These are phyloP conservation scores for Ogataea populi-albae DNA, from an alignment of 805 yeast species.

Conservation along the genomic window DNA sequence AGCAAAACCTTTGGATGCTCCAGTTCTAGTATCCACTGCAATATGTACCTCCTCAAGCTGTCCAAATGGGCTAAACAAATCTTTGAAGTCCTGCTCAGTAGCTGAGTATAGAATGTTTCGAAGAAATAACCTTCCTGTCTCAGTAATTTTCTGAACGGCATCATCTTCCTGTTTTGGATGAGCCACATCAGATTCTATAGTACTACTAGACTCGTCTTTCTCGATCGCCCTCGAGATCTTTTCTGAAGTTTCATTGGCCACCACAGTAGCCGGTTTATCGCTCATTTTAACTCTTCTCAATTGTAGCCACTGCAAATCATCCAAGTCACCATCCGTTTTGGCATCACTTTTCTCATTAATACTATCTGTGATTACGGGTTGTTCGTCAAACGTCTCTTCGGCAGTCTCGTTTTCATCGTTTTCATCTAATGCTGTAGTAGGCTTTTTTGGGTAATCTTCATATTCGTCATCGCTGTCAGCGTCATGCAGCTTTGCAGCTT, in stretches of 20 bases:
- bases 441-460: conserved; percentile 40
- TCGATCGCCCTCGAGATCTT: not conserved
- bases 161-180: conserved; percentile 52
- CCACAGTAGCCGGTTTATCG: conserved; percentile 36
- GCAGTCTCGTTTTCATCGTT: conserved; percentile 22
- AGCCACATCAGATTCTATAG: too few relatives aligned
- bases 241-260: conserved; percentile 4
- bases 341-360: too few relatives aligned
- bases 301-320: conserved; percentile 87
- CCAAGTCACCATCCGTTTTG: conserved; percentile 27
- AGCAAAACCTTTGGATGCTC: conserved; percentile 89
- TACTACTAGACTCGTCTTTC: conserved; percentile 5
- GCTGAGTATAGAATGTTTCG: conserved; percentile 82
- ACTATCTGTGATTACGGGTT: too few relatives aligned
- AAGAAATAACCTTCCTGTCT: conserved; percentile 80
- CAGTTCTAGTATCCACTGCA: conserved; percentile 87
- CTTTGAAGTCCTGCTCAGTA: conserved; percentile 71
- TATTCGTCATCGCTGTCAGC: conserved; percentile 52
- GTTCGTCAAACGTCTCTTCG: too few relatives aligned
- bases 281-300: conserved; percentile 69
- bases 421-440: conserved; percentile 29
- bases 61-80: conserved; percentile 68
- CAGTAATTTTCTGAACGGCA: conserved; percentile 48
- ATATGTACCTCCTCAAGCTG: conserved; percentile 82
- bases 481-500: conserved; percentile 33